These are phyloP conservation scores for Phaeosphaeria sp. DNA, from an alignment of 2,329 filamentous ascomycete genomes.

Conservation along the genomic window DNA sequence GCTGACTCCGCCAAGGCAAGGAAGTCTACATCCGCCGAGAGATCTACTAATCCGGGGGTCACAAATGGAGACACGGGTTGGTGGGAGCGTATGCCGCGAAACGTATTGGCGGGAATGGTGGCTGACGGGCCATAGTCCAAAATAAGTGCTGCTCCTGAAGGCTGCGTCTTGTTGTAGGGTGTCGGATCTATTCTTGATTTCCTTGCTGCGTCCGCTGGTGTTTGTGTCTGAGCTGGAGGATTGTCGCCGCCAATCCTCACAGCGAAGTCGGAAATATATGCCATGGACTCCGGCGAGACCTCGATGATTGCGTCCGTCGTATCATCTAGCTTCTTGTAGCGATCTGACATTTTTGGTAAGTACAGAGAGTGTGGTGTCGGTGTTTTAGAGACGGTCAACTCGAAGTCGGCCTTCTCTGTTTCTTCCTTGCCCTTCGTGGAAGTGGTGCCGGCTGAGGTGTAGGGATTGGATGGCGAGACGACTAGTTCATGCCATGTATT, in stretches of 20 bases:
- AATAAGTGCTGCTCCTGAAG: constrained; percentile 89
- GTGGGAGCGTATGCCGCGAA: constrained; percentile 87
- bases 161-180: constrained; percentile 61
- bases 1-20: constrained; percentile 83
- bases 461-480: constrained; percentile 48
- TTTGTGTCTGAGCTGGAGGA: constrained; percentile 14
- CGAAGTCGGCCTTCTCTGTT: constrained; percentile 74
- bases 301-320: constrained; percentile 78
- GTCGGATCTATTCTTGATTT: constrained; percentile 15
- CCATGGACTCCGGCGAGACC: constrained; percentile 84
- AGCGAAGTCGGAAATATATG: constrained; percentile 83
- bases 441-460: constrained; percentile 50
- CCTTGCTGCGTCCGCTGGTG: constrained; percentile 23
- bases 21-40: constrained; percentile 95
- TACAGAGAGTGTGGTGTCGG: constrained; percentile 84
- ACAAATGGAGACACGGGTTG: constrained; percentile 78
- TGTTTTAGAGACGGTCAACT: constrained; percentile 77
- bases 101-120: constrained; percentile 83
- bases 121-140: constrained; percentile 88
- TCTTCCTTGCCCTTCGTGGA: constrained; percentile 16
- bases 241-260: constrained; percentile 76
- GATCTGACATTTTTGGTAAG: constrained; percentile 79
- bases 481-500: constrained; percentile 55
- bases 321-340: constrained; percentile 77
- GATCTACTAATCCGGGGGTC: constrained; percentile 81